phyloP scores from a whole-genome alignment of 2,329 filamentous ascomycete genomes.

The Calonectria honghensis region DNA sequence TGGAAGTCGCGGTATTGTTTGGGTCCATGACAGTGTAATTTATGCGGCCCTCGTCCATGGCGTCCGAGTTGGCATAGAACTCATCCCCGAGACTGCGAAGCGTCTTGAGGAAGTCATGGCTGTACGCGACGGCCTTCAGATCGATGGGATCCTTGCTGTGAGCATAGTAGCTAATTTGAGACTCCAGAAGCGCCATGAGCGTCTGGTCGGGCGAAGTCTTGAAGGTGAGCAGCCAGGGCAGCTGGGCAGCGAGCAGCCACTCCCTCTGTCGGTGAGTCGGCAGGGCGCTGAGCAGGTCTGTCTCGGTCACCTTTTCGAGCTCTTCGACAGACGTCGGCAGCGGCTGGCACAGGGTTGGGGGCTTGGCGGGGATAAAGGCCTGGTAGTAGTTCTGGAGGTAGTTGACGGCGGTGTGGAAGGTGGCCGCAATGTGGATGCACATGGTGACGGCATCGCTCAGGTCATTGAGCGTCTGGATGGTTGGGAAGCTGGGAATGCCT shows the following conservation, averaged over 20 bases:
- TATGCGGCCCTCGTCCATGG: background rate
- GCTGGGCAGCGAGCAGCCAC: slow-evolving; percentile 67
- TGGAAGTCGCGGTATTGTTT: background rate
- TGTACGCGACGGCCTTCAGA: background rate
- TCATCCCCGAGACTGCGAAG: background rate
- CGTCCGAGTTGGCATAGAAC: background rate
- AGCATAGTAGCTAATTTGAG: background rate
- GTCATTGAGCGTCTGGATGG: slow-evolving; percentile 62
- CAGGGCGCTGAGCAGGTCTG: slow-evolving; percentile 60
- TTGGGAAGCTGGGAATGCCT: slow-evolving; percentile 65
- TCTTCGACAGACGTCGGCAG: slow-evolving; percentile 57
- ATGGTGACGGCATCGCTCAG: slow-evolving; percentile 69
- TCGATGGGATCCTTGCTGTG: background rate
- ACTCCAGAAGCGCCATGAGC: background rate
- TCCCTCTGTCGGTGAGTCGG: slow-evolving; percentile 64
- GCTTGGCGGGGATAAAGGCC: slow-evolving; percentile 68
- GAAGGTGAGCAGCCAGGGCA: slow-evolving; percentile 68
- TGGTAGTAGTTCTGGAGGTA: slow-evolving; percentile 72
- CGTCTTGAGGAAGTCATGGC: background rate
- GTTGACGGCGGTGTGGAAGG: slow-evolving; percentile 70
- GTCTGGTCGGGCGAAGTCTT: slow-evolving; percentile 40
- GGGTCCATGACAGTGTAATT: background rate
- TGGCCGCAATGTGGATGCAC: slow-evolving; percentile 71
- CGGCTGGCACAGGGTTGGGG: slow-evolving; percentile 60
- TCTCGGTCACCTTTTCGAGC: slow-evolving; percentile 57